Base-by-base conservation (phyloP, 306 rosid species). In the Trichosanthes truncata region DNA sequence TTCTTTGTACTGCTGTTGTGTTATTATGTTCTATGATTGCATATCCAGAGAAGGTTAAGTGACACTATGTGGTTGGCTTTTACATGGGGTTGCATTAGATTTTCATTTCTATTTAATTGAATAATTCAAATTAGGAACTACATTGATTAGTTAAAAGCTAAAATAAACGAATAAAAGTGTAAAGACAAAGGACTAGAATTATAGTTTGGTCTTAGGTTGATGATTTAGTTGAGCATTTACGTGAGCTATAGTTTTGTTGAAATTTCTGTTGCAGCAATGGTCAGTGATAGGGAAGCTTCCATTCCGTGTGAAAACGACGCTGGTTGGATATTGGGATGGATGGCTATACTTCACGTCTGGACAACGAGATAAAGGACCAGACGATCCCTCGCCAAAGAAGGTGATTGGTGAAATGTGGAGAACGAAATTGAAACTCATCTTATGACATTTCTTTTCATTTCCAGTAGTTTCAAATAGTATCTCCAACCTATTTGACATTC, bases 321-420 rank as follows among this genome's bases (percentile, higher is more conserved):
- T 94, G 9, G 97, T 89, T 31, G 97, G 97, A 73, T 92, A 86
- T 85, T 91, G 97, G 97, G 69, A 94, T 52, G 97, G 98, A 48
- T 92, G 95, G 92, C 77, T 91, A 84, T 92, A 92, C 82, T 94
- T 94, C 89, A 92, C 98, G 63, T 94, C 97, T 3, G 97, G 97
- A 77, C 98, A 94, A 81, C 79, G 93, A 78, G 97, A 94, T 87
- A 94, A 91, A 73, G 95, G 95, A 48, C 92, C 97, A 0, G 87
- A 87, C 12, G 91, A 94, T 85, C 98, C 97, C 29, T 83, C 92
- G 29, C 98, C 98, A 2, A 94, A 84, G 82, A 91, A 92, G 87
- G 98, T 92, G 45, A 83, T 86, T 43, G 97, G 91, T 79, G 97
- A 92, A 3, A 17, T 92, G 89, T 91, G 95, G 93, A 91, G 93